Evolutionary conservation across 495 filamentous ascomycete species (phyloP).

Genomic region (Filosporella fistucella): DNA sequence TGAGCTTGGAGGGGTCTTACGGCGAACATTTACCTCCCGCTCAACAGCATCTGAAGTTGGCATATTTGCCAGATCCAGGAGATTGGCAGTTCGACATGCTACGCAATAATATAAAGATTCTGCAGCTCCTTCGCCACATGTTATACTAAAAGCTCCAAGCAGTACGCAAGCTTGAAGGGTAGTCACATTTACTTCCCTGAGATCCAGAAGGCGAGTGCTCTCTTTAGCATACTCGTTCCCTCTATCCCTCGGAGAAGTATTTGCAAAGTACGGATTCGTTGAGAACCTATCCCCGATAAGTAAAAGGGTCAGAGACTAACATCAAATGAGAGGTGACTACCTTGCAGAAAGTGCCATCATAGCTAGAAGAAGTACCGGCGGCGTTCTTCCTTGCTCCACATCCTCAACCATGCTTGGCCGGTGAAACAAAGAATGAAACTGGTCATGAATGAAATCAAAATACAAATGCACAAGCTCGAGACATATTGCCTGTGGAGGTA

Average conservation of each 20-base stretch:
- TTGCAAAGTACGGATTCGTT: slow-evolving; percentile 18
- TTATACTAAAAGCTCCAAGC: slow-evolving; percentile 28
- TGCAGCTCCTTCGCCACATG: slow-evolving; percentile 10
- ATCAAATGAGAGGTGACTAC: too few relatives aligned
- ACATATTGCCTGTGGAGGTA: slow-evolving; percentile 22
- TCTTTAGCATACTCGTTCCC: slow-evolving; percentile 21
- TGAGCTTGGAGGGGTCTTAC: slow-evolving; percentile 14
- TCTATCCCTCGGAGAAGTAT: slow-evolving; percentile 24
- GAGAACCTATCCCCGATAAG: too few relatives aligned
- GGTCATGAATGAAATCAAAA: slow-evolving; percentile 36
- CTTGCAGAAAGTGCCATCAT: slow-evolving; percentile 32
- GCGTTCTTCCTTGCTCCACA: slow-evolving; percentile 16
- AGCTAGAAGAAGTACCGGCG: slow-evolving; percentile 24
- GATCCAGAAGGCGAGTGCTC: slow-evolving; percentile 24
- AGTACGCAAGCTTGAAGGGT: slow-evolving; percentile 35
- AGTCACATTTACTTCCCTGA: slow-evolving; percentile 29
- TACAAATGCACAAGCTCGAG: slow-evolving; percentile 32
- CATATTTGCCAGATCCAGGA: slow-evolving; percentile 20
- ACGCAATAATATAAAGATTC: slow-evolving; percentile 25
- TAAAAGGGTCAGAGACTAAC: too few relatives aligned
- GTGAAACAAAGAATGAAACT: slow-evolving; percentile 37
- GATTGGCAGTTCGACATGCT: slow-evolving; percentile 24
- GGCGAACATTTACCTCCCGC: slow-evolving; percentile 25
- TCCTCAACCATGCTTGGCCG: slow-evolving; percentile 27
- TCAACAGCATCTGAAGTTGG: slow-evolving; percentile 14